Percentiles rank a stretch among this genome's conserved stretches.
Evolutionary conservation across 768 basidiomycete species (phyloP).

Genomic region (Leccinum boreale): DNA sequence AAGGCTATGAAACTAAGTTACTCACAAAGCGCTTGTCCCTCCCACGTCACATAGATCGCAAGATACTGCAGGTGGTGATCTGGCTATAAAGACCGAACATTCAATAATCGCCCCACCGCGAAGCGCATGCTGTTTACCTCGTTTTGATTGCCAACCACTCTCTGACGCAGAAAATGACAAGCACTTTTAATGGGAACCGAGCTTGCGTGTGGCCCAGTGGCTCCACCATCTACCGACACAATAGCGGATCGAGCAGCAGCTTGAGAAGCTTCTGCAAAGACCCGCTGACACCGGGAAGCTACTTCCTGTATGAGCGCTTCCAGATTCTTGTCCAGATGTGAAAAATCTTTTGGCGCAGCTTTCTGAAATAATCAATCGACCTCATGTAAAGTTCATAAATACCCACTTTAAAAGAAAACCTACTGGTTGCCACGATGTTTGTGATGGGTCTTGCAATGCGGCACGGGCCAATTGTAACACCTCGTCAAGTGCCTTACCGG

Average conservation of each 20-base stretch:
- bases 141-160: slow-evolving; percentile 43
- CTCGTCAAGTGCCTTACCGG: slow-evolving; percentile 28
- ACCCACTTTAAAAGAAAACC: slow-evolving; percentile 33
- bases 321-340: slow-evolving; percentile 64
- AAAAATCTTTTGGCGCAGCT: slow-evolving; percentile 47
- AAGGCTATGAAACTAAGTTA: slow-evolving; percentile 25
- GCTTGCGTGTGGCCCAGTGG: slow-evolving; percentile 30
- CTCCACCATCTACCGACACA: slow-evolving; percentile 33
- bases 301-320: slow-evolving; percentile 62
- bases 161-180: slow-evolving; percentile 49
- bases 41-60: slow-evolving; percentile 41
- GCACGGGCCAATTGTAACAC: slow-evolving; percentile 47
- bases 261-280: slow-evolving; percentile 61
- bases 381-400: slow-evolving; percentile 22
- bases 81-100: slow-evolving; percentile 33
- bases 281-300: slow-evolving; percentile 53
- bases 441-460: slow-evolving; percentile 45
- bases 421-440: slow-evolving; percentile 53
- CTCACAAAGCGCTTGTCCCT: slow-evolving; percentile 46
- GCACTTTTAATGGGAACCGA: slow-evolving; percentile 27
- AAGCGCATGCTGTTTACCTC: slow-evolving; percentile 44
- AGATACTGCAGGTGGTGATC: slow-evolving; percentile 52
- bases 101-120: slow-evolving; percentile 23
- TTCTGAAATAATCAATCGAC: slow-evolving; percentile 39
- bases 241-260: slow-evolving; percentile 62